Evolutionary conservation across 1,139 yeast genomes (phyloP).

Genomic region (Suhomyces terraborum): DNA sequence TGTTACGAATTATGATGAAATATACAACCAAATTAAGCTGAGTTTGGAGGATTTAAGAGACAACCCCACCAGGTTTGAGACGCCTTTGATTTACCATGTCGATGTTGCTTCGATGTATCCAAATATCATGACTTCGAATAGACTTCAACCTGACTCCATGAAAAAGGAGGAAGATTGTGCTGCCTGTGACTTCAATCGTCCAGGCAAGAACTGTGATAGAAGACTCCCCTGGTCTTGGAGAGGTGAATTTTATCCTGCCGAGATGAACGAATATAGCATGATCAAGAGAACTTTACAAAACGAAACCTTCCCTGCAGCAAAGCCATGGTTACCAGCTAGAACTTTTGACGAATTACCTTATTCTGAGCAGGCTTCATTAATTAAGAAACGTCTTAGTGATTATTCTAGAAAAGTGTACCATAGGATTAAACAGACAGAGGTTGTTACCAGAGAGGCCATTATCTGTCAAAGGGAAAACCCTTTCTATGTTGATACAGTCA

Average conservation of each 20-base stretch:
- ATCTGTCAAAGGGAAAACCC: constrained; percentile 98
- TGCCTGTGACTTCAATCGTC: constrained; percentile 93
- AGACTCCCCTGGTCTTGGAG: constrained; percentile 97
- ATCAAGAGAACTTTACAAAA: constrained; percentile 79
- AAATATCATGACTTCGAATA: constrained; percentile 95
- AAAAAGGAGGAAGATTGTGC: constrained; percentile 95
- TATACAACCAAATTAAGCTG: constrained; percentile 57
- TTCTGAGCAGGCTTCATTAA: constrained; percentile 72
- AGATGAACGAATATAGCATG: constrained; percentile 89
- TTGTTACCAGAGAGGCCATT: constrained; percentile 87
- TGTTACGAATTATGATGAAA: constrained; percentile 76
- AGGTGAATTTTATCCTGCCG: constrained; percentile 92
- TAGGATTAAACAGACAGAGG: constrained; percentile 77
- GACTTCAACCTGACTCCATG: constrained; percentile 98
- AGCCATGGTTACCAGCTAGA: constrained; percentile 56
- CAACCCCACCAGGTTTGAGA: constrained; percentile 67
- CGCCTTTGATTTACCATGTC: constrained; percentile 91
- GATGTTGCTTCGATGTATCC: constrained; percentile 99
- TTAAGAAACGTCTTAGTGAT: constrained; percentile 80
- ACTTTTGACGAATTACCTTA: constrained; percentile 75
- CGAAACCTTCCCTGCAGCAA: constrained; percentile 71
- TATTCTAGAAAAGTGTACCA: constrained; percentile 86
- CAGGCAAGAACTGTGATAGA: constrained; percentile 92
- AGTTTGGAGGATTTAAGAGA: constrained; percentile 59
- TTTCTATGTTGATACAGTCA: constrained; percentile 90